Conservation (phyloP, 2,329 filamentous ascomycete genomes). For the Lachnellula occidentalis region DNA sequence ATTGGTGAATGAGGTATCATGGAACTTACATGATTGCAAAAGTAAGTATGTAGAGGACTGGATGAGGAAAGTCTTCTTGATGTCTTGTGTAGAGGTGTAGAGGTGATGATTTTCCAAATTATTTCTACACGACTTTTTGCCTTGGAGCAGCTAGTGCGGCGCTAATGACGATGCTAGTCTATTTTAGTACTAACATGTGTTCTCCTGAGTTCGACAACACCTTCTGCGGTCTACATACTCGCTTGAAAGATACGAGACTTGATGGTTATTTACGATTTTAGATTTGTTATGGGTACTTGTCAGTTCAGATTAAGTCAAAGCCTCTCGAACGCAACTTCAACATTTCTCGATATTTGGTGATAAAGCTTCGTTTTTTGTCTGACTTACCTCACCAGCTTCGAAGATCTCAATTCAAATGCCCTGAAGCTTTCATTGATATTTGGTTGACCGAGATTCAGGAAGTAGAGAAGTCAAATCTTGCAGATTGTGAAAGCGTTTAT, state of each 20-base stretch:
- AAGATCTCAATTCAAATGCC: too few species aligned
- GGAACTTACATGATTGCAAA: slow-evolving; percentile 25
- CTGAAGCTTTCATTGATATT: too few species aligned
- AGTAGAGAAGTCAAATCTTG: not conserved
- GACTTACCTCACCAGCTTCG: too few species aligned
- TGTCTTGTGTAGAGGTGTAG: slow-evolving; percentile 2
- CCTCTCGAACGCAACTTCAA: too few species aligned
- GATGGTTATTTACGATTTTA: not conserved
- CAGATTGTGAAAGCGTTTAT: not conserved
- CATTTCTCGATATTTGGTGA: too few species aligned
- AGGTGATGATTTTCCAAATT: slow-evolving; percentile 9
- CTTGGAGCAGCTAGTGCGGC: slow-evolving; percentile 1
- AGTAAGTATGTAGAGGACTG: slow-evolving; percentile 5
- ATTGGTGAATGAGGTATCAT: not conserved
- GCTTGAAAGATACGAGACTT: not conserved
- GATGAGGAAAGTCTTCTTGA: slow-evolving; percentile 8
- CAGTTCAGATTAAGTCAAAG: not conserved
- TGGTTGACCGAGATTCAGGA: too few species aligned
- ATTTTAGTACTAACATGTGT: too few species aligned
- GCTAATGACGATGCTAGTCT: slow-evolving; percentile 3
- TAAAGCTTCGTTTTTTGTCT: too few species aligned
- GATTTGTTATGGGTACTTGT: not conserved
- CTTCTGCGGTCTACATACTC: not conserved
- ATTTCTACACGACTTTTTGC: slow-evolving; percentile 3
- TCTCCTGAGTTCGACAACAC: too few species aligned